Base-by-base conservation (phyloP, 129 eudicot genomes). In the Deinandra increscens region DNA sequence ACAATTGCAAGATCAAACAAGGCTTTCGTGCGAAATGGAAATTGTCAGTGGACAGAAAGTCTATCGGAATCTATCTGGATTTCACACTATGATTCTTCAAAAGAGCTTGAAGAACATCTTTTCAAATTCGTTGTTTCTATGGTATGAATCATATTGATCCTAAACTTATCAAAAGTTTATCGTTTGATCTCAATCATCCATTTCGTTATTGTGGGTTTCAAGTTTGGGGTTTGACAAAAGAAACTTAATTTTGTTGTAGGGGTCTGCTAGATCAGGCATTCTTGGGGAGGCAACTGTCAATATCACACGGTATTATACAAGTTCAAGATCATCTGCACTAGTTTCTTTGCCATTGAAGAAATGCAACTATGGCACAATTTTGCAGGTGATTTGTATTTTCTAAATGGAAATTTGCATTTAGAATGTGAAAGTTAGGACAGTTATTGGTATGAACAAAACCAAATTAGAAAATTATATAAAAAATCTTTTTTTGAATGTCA, bases 251-350 rank as follows among this genome's bases (percentile, higher is more conserved):
- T 60, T 59, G 31, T 60, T 68, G 5, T n/a, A 89, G 99, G 99
- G 99, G 22, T 89, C 96, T 70, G 80, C 99, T 65, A 84, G 96
- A 78, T 83, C 99, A 73, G 91, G 89, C 65, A 83, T 82, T 64
- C 95, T 93, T 69, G 99, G 99, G 38, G 99, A 93, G 79, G 89
- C 81, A 58, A 85, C 81, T 22, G 66, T 93, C 20, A 85, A 93
- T 66, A 72, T 93, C 82, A 81, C 83, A 72, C 75, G 64, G 7
- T 70, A 70, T 22, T 85, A 86, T 79, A 75, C 82, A 37, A 78
- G 83, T 78, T 84, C 97, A 65, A 89, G 75, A 54, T 76, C 79
- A 68, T 83, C 86, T 73, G 70, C 71, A 17, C 79, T 84, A 41
- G 75, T 93, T 80, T 83, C 89, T 63, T 80, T 89, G 81, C 90